phyloP scores from a whole-genome alignment of 23 red algal species.

The Gracilaria domingensis region DNA sequence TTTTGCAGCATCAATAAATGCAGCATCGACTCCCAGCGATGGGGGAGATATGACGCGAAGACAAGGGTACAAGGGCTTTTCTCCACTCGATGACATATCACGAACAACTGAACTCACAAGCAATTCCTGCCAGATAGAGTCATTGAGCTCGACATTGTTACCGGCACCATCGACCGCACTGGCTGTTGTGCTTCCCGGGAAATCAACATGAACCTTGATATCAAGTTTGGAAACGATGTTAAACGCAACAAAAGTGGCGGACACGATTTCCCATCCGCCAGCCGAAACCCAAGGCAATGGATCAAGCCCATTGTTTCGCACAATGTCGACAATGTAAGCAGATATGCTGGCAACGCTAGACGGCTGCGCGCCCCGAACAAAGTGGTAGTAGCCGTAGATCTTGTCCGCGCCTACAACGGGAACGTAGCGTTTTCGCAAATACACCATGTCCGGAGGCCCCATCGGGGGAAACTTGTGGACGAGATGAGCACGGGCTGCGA shows the following conservation, averaged over 20 bases:
- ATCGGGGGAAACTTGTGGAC: conserved; percentile 52
- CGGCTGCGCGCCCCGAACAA: conserved; percentile 85
- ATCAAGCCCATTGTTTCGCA: conserved; percentile 83
- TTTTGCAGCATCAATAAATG: conserved; percentile 63
- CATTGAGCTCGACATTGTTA: conserved; percentile 28
- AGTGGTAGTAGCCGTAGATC: conserved; percentile 91
- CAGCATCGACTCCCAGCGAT: conserved; percentile 47
- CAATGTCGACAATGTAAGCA: conserved; percentile 84
- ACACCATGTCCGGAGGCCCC: conserved; percentile 84
- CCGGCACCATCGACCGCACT: conserved; percentile 45
- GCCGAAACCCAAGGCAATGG: conserved; percentile 85
- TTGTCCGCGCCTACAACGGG: conserved; percentile 75
- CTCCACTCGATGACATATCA: conserved; percentile 62
- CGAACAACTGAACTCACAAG: conserved; percentile 75
- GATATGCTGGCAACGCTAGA: conserved; percentile 62
- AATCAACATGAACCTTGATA: conserved; percentile 68
- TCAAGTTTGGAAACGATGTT: conserved; percentile 82
- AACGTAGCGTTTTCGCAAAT: conserved; percentile 78
- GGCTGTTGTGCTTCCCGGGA: conserved; percentile 85
- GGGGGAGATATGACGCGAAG: conserved; percentile 75
- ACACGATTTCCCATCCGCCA: conserved; percentile 80
- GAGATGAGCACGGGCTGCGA: conserved; percentile 38
- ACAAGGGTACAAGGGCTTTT: conserved; percentile 88
- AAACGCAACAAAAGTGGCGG: conserved; percentile 76
- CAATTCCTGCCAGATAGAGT: conserved; percentile 70